Base-by-base conservation (phyloP, 345 rosid genomes). In the Erodium maritimum region DNA sequence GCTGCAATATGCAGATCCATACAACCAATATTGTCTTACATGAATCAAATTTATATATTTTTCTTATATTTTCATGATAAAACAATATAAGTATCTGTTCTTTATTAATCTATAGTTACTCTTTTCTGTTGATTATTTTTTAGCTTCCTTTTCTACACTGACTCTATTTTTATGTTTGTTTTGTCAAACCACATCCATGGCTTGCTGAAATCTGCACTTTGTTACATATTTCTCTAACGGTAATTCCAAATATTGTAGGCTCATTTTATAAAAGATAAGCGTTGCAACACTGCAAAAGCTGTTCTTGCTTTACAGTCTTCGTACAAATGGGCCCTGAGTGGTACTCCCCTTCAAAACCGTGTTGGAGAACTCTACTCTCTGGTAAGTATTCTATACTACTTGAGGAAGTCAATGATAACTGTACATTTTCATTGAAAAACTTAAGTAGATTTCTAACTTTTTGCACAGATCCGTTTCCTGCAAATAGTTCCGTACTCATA, bases 301-400 rank as follows among this genome's bases (percentile, higher is more conserved):
- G 78, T 93, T 75, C 85, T 93, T 63, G 79, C 95, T 33, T 80
- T 93, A 69, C 80, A 83, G 33, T 85, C 96, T 68, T 77, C 79
- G 9, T 88, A 73, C 68, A 89, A 80, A 75, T 93, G 99, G 99
- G 95, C 96, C 69, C 56, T 93, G 67, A 93, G 99, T 58, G 99
- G 99, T 61, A 93, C 99, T 61, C 99, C 99, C 64, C 88, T 93
- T 58, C 99, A 93, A 74, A 93, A 93, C 61, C 99, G 96, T 54
- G 96, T 93, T 56, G 99, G 96, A 61, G 99, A 93, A 70, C 91
- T 93, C 61, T 93, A 93, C 80, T 89, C 99, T 61, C 70, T 93
- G 73, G 96, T 93, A 66, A 87, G 80, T 65, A 74, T 54, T 54
- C 19, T 20, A 57, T 52, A 61, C 61, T 52, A 61, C 61, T 57